Evolutionary conservation across 2,329 filamentous ascomycete genomes (phyloP).

Genomic region (Claviceps sp.): DNA sequence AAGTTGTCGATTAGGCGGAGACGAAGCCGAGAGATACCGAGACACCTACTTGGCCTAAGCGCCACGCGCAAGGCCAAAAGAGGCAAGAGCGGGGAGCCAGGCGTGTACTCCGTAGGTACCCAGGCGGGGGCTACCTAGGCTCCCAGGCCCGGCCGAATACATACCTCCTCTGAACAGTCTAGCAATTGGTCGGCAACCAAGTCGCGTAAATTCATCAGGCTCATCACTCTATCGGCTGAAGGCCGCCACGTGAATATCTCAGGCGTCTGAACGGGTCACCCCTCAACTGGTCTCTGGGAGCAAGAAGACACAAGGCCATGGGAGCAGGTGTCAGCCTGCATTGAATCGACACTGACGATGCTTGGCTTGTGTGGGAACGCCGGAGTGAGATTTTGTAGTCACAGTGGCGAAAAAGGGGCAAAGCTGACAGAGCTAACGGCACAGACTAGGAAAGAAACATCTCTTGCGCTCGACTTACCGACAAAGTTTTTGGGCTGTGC

Average conservation of each 20-base stretch:
- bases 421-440: neutral
- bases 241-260: constrained; percentile 2
- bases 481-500: constrained; percentile 38
- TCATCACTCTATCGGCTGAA: neutral
- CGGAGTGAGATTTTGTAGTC: neutral
- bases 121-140: too few relatives aligned
- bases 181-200: neutral
- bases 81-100: neutral
- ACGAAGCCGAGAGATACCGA: neutral
- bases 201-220: neutral
- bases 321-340: neutral
- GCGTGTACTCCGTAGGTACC: too few relatives aligned
- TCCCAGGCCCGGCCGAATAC: too few relatives aligned
- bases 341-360: neutral
- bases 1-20: neutral
- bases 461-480: constrained; percentile 32
- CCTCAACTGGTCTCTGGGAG: neutral
- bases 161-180: too few relatives aligned
- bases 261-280: neutral
- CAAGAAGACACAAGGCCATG: neutral
- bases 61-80: neutral
- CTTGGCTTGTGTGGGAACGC: neutral
- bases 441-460: neutral
- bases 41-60: neutral
- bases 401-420: neutral